These are phyloP conservation scores for Dimocarpus longan DNA, from an alignment of 345 rosid species.

Conservation along the genomic window DNA sequence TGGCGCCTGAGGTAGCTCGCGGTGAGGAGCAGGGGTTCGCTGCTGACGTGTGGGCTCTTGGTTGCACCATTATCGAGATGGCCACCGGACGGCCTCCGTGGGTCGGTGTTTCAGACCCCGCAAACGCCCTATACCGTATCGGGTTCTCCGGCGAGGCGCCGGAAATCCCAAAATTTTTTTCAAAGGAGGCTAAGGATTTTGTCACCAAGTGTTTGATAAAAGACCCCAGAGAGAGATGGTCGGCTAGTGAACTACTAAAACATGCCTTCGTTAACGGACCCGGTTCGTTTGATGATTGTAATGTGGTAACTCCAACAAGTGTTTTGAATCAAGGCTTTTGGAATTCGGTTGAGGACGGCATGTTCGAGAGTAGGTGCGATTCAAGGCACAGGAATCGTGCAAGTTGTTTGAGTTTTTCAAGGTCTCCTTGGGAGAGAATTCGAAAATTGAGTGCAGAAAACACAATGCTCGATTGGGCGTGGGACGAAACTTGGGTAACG, in stretches of 20 bases:
- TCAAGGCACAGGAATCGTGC: not conserved
- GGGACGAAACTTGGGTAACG: conserved; percentile 48
- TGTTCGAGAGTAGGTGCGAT: conserved; percentile 10
- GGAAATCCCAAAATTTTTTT: conserved; percentile 41
- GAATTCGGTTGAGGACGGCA: conserved; percentile 30
- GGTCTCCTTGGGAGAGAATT: conserved; percentile 39
- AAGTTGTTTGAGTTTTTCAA: not conserved
- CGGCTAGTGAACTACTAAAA: conserved; percentile 45
- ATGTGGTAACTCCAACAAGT: conserved; percentile 43
- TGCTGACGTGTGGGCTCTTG: conserved; percentile 67
- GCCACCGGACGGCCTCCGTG: conserved; percentile 54
- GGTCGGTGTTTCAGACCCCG: conserved; percentile 37
- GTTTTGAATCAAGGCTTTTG: conserved; percentile 37
- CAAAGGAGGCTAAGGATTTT: conserved; percentile 49
- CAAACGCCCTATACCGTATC: conserved; percentile 46
- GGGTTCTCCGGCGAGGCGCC: conserved; percentile 52
- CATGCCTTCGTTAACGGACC: conserved; percentile 41
- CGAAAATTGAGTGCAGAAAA: conserved; percentile 27
- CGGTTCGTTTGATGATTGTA: not conserved
- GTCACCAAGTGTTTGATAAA: conserved; percentile 51
- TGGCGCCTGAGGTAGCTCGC: conserved; percentile 78
- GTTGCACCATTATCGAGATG: conserved; percentile 63
- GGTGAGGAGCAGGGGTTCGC: conserved; percentile 53
- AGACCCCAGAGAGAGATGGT: conserved; percentile 53
- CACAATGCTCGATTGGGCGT: conserved; percentile 30